Evolutionary conservation across 2,329 filamentous ascomycete genomes (phyloP).

Genomic region (Cryoendolithus antarcticus): DNA sequence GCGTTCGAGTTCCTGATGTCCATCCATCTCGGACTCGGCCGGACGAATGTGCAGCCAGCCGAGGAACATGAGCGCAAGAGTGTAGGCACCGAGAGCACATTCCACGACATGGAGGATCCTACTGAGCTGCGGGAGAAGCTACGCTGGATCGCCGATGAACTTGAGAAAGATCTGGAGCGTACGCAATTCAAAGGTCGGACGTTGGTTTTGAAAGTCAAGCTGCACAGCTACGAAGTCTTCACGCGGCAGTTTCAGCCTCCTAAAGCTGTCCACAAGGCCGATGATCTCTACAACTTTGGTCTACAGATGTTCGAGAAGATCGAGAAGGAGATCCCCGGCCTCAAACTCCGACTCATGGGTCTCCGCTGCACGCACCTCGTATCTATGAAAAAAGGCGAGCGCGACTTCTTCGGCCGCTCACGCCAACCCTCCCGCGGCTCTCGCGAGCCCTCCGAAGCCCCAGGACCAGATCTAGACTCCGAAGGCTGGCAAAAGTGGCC

Average conservation of each 20-base stretch:
- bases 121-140: conserved; percentile 63
- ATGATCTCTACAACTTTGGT: conserved; percentile 72
- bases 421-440: conserved; percentile 13
- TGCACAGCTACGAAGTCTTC: conserved; percentile 86
- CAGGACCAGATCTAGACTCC: conserved; percentile 26
- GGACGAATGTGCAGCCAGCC: conserved; percentile 72
- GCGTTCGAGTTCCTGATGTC: conserved; percentile 75
- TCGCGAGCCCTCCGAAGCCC: conserved; percentile 18
- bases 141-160: conserved; percentile 65
- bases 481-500: conserved; percentile 57
- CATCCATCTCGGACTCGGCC: conserved; percentile 73
- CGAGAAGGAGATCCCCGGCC: conserved; percentile 66
- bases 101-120: conserved; percentile 63
- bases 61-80: conserved; percentile 88
- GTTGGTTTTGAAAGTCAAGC: conserved; percentile 79
- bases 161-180: conserved; percentile 71
- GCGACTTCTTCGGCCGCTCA: conserved; percentile 61
- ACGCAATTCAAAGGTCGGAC: conserved; percentile 84
- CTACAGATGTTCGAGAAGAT: conserved; percentile 75
- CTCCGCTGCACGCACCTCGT: conserved; percentile 77
- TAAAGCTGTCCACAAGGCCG: conserved; percentile 57
- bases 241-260: conserved; percentile 69
- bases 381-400: conserved; percentile 68
- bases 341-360: conserved; percentile 78
- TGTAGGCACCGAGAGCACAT: conserved; percentile 87